Percentiles rank a stretch among this genome's conserved stretches.
These are phyloP conservation scores for Dioszegia crocea DNA, from an alignment of 768 basidiomycete species.

Conservation along the genomic window DNA sequence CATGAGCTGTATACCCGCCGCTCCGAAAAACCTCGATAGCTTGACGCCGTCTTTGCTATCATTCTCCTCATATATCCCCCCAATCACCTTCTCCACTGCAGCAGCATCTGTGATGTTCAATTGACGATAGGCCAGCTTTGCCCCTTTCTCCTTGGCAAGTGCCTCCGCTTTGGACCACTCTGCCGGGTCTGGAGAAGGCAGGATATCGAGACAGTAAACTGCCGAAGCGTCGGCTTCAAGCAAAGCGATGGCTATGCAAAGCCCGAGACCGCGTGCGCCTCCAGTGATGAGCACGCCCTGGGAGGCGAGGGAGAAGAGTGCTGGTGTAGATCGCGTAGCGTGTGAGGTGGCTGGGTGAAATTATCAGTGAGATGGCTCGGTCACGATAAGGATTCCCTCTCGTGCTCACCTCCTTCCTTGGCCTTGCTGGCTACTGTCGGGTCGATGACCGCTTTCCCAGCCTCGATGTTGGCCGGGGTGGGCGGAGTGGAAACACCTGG, in stretches of 20 bases:
- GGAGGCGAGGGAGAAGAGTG: conserved; percentile 32
- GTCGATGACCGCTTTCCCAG: background rate
- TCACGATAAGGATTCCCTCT: background rate
- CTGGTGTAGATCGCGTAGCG: conserved; percentile 9
- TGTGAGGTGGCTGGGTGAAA: background rate
- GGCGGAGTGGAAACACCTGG: no score
- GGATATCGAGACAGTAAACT: conserved; percentile 37
- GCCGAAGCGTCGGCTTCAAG: conserved; percentile 33
- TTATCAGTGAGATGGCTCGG: background rate
- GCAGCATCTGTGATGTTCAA: conserved; percentile 24
- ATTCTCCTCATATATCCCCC: conserved; percentile 12
- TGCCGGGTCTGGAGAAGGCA: conserved; percentile 23
- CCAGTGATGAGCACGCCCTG: conserved; percentile 40
- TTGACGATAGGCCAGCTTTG: conserved; percentile 19
- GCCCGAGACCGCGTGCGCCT: conserved; percentile 40
- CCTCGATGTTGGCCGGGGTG: background rate
- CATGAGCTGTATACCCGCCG: conserved; percentile 31
- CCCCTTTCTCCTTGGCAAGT: conserved; percentile 2
- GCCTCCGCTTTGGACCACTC: conserved; percentile 26
- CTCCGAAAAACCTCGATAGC: conserved; percentile 17
- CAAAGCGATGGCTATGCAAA: conserved; percentile 34
- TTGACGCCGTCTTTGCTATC: conserved; percentile 2
- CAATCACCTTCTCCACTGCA: conserved; percentile 4
- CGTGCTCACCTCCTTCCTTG: background rate
- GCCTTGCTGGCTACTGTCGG: background rate